Conservation (phyloP, 2,329 filamentous ascomycete genomes). For the Balansia obtecta region DNA sequence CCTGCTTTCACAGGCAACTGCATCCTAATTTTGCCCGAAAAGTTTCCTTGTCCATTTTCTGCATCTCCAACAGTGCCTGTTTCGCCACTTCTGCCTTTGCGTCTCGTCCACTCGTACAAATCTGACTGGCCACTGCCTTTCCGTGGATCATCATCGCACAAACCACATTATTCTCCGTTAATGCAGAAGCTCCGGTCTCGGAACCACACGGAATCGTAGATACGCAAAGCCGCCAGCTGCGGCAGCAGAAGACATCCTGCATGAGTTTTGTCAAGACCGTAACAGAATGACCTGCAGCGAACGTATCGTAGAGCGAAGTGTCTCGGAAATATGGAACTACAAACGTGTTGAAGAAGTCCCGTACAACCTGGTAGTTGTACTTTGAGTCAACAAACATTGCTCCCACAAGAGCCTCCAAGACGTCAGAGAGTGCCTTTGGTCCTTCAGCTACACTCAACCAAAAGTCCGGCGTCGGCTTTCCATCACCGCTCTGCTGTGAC, state of each 20-base stretch:
- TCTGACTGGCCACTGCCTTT: constrained; percentile 47
- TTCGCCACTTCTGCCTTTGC: constrained; percentile 59
- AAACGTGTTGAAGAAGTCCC: constrained; percentile 63
- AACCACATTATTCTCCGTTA: constrained; percentile 41
- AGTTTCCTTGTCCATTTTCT: constrained; percentile 33
- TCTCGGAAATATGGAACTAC: constrained; percentile 71
- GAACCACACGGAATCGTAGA: constrained; percentile 27
- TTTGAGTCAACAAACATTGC: constrained; percentile 83
- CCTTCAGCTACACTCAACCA: constrained; percentile 54
- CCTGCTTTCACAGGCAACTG: constrained; percentile 33
- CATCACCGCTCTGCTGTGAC: constrained; percentile 14
- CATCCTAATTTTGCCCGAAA: constrained; percentile 53
- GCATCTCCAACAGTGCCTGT: constrained; percentile 37
- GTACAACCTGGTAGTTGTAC: constrained; percentile 64
- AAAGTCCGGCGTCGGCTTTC: constrained; percentile 40
- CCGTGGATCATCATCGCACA: constrained; percentile 70
- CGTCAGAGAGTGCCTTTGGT: constrained; percentile 69
- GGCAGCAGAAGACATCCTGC: constrained; percentile 52
- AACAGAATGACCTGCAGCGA: constrained; percentile 75
- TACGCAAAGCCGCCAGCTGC: constrained; percentile 40
- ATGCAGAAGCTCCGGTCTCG: constrained; percentile 27
- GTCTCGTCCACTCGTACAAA: constrained; percentile 53
- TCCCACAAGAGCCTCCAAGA: constrained; percentile 80
- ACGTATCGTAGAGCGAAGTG: constrained; percentile 78
- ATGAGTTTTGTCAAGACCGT: constrained; percentile 58